Conservation (phyloP, 192 early-diverging fungal species). For the Chytriomyces hyalinus region DNA sequence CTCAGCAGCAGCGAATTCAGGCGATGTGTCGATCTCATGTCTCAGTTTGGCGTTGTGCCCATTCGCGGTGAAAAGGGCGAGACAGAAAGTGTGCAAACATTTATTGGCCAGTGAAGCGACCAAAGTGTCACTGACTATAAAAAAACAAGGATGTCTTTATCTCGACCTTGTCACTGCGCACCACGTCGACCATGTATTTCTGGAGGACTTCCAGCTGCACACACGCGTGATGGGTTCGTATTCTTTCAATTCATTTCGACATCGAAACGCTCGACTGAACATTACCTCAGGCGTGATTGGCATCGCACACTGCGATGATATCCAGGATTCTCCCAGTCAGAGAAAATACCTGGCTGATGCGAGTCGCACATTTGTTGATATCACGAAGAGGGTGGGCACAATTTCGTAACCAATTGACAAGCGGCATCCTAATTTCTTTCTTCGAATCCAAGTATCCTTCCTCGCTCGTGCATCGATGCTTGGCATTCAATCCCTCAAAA, state of each 20-base stretch:
- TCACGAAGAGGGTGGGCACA: conserved; percentile 60
- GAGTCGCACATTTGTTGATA: conserved; percentile 63
- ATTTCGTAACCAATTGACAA: not conserved
- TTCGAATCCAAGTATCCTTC: conserved; percentile 63
- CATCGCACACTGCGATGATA: conserved; percentile 78
- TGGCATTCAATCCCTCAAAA: conserved; percentile 80
- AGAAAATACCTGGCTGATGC: conserved; percentile 57
- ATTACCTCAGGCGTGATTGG: conserved; percentile 70
- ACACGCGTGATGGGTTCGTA: conserved; percentile 74
- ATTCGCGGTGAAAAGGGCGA: conserved; percentile 50
- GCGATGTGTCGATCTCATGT: conserved; percentile 69
- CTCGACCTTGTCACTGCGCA: conserved; percentile 70
- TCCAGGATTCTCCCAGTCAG: conserved; percentile 35
- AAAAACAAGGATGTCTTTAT: conserved; percentile 1
- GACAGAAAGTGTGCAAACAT: no score
- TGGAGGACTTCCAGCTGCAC: conserved; percentile 79
- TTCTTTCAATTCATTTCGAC: conserved; percentile 11
- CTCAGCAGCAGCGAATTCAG: conserved; percentile 68
- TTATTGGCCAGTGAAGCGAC: no score
- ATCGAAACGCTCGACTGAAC: not conserved
- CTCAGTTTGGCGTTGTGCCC: conserved; percentile 67
- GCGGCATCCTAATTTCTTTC: not conserved
- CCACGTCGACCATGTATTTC: conserved; percentile 67
- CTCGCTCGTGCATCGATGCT: conserved; percentile 72
- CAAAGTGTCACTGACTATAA: conserved; percentile 2